Conservation (phyloP, 805 yeast species). For the Barnettozyma pratensis region DNA sequence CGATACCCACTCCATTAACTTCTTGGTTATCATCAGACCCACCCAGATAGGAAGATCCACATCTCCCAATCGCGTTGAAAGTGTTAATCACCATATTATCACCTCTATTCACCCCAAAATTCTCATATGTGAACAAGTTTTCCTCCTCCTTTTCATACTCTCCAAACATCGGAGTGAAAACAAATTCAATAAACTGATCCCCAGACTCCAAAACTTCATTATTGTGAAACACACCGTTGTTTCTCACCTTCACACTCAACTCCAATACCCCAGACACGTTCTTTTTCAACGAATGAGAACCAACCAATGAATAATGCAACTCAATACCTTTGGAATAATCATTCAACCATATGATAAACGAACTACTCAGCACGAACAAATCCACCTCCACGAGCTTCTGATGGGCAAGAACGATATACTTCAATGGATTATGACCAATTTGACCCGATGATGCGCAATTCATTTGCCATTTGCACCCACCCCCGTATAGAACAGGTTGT, state of each 20-base stretch:
- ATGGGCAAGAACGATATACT: constrained; percentile 11
- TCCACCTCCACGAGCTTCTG: constrained; percentile 24
- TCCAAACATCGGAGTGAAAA: constrained; percentile 31
- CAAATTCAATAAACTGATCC: constrained; percentile 22
- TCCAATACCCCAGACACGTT: constrained; percentile 2
- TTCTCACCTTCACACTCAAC: constrained; percentile 13
- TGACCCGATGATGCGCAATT: constrained; percentile 4
- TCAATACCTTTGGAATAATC: constrained; percentile 31
- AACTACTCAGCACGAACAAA: constrained; percentile 32
- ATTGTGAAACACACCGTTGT: constrained; percentile 11
- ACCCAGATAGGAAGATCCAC: constrained; percentile 17
- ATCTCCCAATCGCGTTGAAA: constrained; percentile 32
- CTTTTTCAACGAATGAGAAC: constrained; percentile 18
- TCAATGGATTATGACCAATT: constrained; percentile 4
- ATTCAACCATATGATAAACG: constrained; percentile 36
- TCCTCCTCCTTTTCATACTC: constrained; percentile 33
- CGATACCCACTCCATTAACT: neutral
- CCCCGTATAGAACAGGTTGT: constrained; percentile 33
- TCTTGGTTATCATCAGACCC: constrained; percentile 7
- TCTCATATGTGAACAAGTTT: constrained; percentile 30
- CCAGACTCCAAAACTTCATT: neutral
- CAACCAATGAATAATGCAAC: constrained; percentile 27
- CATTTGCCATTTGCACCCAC: constrained; percentile 33
- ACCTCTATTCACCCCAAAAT: constrained; percentile 36
- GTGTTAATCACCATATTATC: constrained; percentile 33